A percentile compares a stretch with the other conserved stretches of the same genome.
phyloP scores from a whole-genome alignment of 495 filamentous ascomycete species.

The Xylaria curta region DNA sequence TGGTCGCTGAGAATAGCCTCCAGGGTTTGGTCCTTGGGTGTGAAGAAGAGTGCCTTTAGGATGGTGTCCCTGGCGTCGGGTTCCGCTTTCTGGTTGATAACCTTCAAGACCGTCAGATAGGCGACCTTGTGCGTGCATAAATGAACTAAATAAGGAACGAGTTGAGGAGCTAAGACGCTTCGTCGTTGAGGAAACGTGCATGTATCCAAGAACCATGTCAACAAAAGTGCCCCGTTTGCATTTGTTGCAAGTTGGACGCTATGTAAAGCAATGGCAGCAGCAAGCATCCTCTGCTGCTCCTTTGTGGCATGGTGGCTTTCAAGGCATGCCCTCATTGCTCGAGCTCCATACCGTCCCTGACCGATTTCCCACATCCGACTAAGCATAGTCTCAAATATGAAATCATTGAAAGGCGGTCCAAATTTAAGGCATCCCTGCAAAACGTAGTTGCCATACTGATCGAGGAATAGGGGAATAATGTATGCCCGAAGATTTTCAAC shows the following conservation, averaged over 20 bases:
- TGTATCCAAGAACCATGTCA: constrained; percentile 98
- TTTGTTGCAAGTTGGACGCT: constrained; percentile 97
- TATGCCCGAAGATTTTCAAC: constrained; percentile 84
- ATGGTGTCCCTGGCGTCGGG: constrained; percentile 91
- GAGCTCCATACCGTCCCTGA: constrained; percentile 91
- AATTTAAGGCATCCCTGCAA: constrained; percentile 95
- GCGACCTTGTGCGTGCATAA: constrained; percentile 99
- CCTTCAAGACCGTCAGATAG: constrained; percentile 95
- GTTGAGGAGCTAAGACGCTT: constrained; percentile 87
- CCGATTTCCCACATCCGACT: constrained; percentile 93
- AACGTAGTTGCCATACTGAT: constrained; percentile 98
- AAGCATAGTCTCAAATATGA: constrained; percentile 97
- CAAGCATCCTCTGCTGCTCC: constrained; percentile 93
- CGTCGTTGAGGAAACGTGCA: constrained; percentile 94
- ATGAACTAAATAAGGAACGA: constrained; percentile 95
- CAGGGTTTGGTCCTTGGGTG: constrained; percentile 81
- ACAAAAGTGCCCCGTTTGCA: constrained; percentile 88
- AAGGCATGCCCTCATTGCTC: constrained; percentile 95
- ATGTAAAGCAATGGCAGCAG: constrained; percentile 91
- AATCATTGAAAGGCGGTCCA: constrained; percentile 85
- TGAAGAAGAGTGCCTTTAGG: constrained; percentile 93
- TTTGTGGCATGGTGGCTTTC: constrained; percentile 96
- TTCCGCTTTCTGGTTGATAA: constrained; percentile 97
- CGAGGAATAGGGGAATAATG: constrained; percentile 87
- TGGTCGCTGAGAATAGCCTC: constrained; percentile 93